Base-by-base conservation (phyloP, 805 yeast genomes). In the Ogataea trehaloabstinens region DNA sequence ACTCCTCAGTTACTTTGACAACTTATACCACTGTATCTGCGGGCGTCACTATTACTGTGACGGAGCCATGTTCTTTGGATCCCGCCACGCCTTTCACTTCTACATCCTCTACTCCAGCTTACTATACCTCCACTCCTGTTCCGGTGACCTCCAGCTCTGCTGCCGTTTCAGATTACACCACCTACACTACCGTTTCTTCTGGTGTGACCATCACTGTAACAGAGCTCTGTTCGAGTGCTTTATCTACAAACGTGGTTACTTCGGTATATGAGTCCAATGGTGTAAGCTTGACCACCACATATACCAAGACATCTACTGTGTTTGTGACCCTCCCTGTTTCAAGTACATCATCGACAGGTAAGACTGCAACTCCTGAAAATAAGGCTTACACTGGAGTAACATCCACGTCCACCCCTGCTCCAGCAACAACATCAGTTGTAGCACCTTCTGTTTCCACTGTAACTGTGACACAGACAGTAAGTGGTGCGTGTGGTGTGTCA, bases 391-490 rank as follows among this genome's bases (percentile, higher is more conserved):
- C 49, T 19, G 35, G 37, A 32, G 34, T 50, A 22, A 16, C 28
- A 8, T 34, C 45, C 19, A 30, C 29, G 20, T 31, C 42, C 10
- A 18, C n/a, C 12, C 19, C 28, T 17, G 19, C 51, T 7, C 35
- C 41, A 12, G 38, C 49, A 2, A 37, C 55, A 12, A 44, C 48
- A 15, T 52, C 61, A n/a, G 56, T 51, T 19, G 56, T 22, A 18
- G 33, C 22, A 7, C 19, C 51, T 6, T 35, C 41, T n/a, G 37
- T 48, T 2, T 45, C 48, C 18, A 52, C 60, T n/a, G 56, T 49
- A 16, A 58, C 66, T 4, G 63, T 58, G 22, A 58, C 63, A 2
- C 52, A 39, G 13, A 42, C 56, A 3, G 53, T 33, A 16, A 38
- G 44, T 21, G 46, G 34, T 12, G 39, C 41, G 29, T 37, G 42